Conservation (phyloP, 345 rosid species). For the Pistacia vera region DNA sequence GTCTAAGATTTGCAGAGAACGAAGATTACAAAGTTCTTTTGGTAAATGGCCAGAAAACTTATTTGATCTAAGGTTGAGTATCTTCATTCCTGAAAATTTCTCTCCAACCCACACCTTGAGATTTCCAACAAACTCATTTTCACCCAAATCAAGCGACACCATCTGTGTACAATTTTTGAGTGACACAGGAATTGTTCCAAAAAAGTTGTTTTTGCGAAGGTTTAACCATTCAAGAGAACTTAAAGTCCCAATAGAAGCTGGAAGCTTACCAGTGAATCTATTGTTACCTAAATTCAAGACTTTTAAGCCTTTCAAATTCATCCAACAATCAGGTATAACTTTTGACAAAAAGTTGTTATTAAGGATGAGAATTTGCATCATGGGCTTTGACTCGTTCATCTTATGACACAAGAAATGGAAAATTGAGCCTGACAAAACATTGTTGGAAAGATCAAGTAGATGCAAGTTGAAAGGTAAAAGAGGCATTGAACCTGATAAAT, state of each 20-base stretch:
- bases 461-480: neutral
- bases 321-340: slow-evolving; percentile 28
- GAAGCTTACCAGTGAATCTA: neutral
- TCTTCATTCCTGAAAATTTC: neutral
- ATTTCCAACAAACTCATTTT: slow-evolving; percentile 5
- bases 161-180: neutral
- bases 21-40: neutral
- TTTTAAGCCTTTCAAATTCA: slow-evolving; percentile 2
- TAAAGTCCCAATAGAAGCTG: neutral
- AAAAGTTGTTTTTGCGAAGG: neutral
- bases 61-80: slow-evolving; percentile 21
- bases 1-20: neutral
- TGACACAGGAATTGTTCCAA: neutral
- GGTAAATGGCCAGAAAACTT: neutral
- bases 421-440: neutral
- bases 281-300: slow-evolving; percentile 16
- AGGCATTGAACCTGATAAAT: slow-evolving; percentile 20
- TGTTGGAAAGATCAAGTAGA: neutral
- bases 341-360: slow-evolving; percentile 31
- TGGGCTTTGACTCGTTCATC: neutral
- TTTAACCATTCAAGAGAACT: neutral
- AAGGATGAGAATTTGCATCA: slow-evolving; percentile 37
- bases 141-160: neutral
- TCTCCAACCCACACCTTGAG: slow-evolving; percentile 4
- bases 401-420: slow-evolving; percentile 27